These are phyloP conservation scores for Knoxdaviesia capensis DNA, from an alignment of 2,329 filamentous ascomycete species.

Conservation along the genomic window DNA sequence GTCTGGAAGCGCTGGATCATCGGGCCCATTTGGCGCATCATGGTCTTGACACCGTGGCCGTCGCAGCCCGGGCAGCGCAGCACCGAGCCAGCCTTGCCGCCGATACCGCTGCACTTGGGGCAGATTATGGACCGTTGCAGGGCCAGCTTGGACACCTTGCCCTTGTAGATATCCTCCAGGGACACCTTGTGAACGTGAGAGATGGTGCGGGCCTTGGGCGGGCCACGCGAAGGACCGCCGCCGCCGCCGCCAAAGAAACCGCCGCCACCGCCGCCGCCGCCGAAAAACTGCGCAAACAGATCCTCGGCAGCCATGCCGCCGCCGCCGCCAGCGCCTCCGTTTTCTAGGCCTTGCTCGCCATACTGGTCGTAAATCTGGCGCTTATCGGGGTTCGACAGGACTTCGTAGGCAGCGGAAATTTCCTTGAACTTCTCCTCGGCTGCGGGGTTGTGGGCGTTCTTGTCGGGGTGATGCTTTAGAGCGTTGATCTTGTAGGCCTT, in stretches of 20 bases:
- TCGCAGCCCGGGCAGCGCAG: conserved; percentile 83
- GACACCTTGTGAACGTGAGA: conserved; percentile 98
- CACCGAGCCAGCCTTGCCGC: conserved; percentile 95
- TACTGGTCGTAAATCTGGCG: conserved; percentile 88
- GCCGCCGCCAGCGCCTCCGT: conserved; percentile 47
- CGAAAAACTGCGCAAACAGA: conserved; percentile 93
- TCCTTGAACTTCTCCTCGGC: conserved; percentile 99
- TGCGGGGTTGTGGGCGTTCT: conserved; percentile 84
- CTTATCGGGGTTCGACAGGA: conserved; percentile 83
- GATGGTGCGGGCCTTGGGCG: conserved; percentile 79
- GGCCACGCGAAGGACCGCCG: conserved; percentile 61
- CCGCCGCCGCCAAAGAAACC: conserved; percentile 46
- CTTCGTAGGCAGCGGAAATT: conserved; percentile 85
- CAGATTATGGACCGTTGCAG: conserved; percentile 96
- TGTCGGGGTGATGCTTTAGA: conserved; percentile 78
- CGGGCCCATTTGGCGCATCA: conserved; percentile 99
- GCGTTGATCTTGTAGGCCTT: conserved; percentile 74
- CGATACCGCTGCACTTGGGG: conserved; percentile 78
- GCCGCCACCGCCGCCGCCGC: conserved; percentile 49
- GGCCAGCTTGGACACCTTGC: conserved; percentile 93
- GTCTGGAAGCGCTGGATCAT: conserved; percentile 99
- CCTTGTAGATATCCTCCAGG: conserved; percentile 92
- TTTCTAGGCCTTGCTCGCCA: conserved; percentile 85
- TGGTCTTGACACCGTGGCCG: conserved; percentile 95
- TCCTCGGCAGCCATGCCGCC: conserved; percentile 91